Conservation (phyloP, 352 stramenopile genomes). For the Thalassiosira livingstoniorum region DNA sequence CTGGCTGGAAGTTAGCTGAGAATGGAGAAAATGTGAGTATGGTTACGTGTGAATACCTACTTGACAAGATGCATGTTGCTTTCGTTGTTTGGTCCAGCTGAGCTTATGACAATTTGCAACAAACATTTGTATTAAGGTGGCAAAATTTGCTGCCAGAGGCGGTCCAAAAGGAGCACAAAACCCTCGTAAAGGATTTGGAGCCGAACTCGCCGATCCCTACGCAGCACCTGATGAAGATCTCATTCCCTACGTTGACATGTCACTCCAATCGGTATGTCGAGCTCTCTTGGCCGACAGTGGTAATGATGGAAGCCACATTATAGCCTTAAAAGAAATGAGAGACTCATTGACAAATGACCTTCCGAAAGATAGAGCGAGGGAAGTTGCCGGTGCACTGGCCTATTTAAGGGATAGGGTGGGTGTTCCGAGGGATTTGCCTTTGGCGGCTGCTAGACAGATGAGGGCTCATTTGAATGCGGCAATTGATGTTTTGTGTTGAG, state of each 20-base stretch:
- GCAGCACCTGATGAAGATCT: slow-evolving; percentile 66
- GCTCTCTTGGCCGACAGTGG: slow-evolving; percentile 54
- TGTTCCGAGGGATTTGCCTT: slow-evolving; percentile 77
- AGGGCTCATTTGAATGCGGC: slow-evolving; percentile 84
- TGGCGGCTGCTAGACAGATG: slow-evolving; percentile 76
- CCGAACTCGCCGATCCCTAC: slow-evolving; percentile 81
- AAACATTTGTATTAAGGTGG: slow-evolving; percentile 55
- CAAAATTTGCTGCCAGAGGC: slow-evolving; percentile 75
- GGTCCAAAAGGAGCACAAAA: slow-evolving; percentile 74
- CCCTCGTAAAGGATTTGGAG: slow-evolving; percentile 80
- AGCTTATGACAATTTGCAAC: neutral
- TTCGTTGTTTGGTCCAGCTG: neutral
- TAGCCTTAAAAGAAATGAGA: slow-evolving; percentile 54
- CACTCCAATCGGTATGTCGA: slow-evolving; percentile 66
- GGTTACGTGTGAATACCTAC: neutral
- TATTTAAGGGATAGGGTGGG: slow-evolving; percentile 83
- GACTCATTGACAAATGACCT: slow-evolving; percentile 27
- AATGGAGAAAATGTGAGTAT: slow-evolving; percentile 65
- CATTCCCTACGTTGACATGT: slow-evolving; percentile 64
- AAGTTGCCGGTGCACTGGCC: slow-evolving; percentile 63
- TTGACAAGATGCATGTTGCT: slow-evolving; percentile 2
- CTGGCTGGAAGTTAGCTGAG: slow-evolving; percentile 78
- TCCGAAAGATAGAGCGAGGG: slow-evolving; percentile 44
- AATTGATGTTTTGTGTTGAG: slow-evolving; percentile 62
- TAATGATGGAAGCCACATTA: slow-evolving; percentile 24